Base-by-base conservation (phyloP, 768 basidiomycete species). In the Chalciporus piperatus region DNA sequence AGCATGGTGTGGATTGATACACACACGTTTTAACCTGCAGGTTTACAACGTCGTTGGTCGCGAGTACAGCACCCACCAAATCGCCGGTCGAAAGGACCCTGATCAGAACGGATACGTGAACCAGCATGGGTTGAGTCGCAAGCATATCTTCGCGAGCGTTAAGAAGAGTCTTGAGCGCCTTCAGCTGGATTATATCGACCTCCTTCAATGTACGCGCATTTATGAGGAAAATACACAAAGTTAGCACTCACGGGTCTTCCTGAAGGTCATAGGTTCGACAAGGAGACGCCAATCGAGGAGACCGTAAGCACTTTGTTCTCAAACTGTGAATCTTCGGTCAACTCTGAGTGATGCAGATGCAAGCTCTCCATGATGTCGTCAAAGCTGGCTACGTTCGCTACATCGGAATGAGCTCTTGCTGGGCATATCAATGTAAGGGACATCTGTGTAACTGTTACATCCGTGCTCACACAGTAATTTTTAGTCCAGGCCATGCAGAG, bases 71-170 rank as follows among this genome's bases (percentile, higher is more conserved):
- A 32, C 22, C 25, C 10, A 44, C 32, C 58, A 59, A 50, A 22
- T 57, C n/a, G 22, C 30, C 1, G 57, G 53, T 47, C 43, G 49
- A 43, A 48, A 65, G 37, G 41, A 69, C 40, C 63, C 67, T 14
- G 75, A 77, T 45, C 58, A 66, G 22, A 62, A 65, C 5, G 77
- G 78, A 14, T 79, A 74, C 52, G 74, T 77, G 45, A 82, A 81
- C 53, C 73, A 77, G 52, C 58, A 67, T 27, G 79, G 79, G 2
- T 54, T 77, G 20, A 73, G 69, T 46, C 71, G 80, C 54, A 81
- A 77, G 72, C 78, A 80, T 61, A 83, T 86, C 62, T 85, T 85
- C 56, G 82, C 80, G 33, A 69, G 77, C 12, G 76, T 79, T 12
- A 72, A 76, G 57, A 62, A 69, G 47, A 74, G 72, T 45, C 54